These are phyloP conservation scores for Vicia faba DNA, from an alignment of 306 rosid genomes.

Conservation along the genomic window DNA sequence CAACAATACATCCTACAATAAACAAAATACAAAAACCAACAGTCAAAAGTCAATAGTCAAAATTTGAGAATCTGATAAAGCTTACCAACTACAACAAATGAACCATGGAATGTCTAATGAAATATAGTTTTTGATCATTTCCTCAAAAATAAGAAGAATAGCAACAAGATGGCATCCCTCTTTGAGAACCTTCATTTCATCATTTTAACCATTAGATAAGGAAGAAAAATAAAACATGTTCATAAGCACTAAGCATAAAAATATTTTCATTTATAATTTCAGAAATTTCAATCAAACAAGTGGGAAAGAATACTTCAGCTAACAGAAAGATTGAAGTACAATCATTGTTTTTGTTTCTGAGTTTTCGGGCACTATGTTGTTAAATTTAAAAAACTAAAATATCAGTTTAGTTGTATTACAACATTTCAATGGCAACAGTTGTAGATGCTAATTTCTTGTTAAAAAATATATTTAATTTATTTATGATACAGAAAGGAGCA, in stretches of 20 bases:
- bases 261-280: too few relatives aligned
- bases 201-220: too few relatives aligned
- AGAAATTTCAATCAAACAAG: too few relatives aligned
- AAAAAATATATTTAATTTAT: neutral
- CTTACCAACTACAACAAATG: constrained; percentile 15
- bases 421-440: neutral
- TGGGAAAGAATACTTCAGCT: too few relatives aligned
- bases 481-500: constrained; percentile 2
- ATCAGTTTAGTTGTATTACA: constrained; percentile 11
- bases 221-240: too few relatives aligned
- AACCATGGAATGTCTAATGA: constrained; percentile 8
- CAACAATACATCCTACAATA: constrained; percentile 72
- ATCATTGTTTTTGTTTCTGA: too few relatives aligned
- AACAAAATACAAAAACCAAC: constrained; percentile 28
- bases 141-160: constrained; percentile 18
- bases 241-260: too few relatives aligned
- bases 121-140: constrained; percentile 4
- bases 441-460: constrained; percentile 11
- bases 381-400: too few relatives aligned
- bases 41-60: constrained; percentile 4
- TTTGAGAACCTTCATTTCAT: too few relatives aligned
- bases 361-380: too few relatives aligned
- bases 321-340: too few relatives aligned
- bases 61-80: constrained; percentile 27
- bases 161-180: too few relatives aligned